These are phyloP conservation scores for Solanum hybrid DNA, from an alignment of 305 asterid species.

Conservation along the genomic window DNA sequence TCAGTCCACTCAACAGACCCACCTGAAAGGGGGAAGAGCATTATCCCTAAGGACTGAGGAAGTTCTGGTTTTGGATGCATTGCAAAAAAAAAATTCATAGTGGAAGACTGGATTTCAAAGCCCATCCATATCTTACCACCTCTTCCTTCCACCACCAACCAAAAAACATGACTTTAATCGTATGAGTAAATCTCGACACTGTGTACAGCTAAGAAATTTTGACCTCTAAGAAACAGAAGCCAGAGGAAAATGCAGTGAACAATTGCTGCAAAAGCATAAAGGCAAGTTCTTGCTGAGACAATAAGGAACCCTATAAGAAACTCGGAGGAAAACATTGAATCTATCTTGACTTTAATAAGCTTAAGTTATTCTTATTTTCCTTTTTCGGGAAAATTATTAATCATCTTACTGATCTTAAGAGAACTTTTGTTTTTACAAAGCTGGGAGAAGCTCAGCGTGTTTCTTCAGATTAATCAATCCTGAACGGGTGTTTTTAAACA, in stretches of 20 bases:
- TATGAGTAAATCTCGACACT: conserved; percentile 9
- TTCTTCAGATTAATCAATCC: not conserved
- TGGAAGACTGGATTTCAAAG: conserved; percentile 46
- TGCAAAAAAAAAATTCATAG: conserved; percentile 24
- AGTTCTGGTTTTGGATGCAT: conserved; percentile 32
- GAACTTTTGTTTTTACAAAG: not conserved
- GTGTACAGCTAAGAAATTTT: conserved; percentile 3
- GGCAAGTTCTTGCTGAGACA: conserved; percentile 8
- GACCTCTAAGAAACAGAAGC: not conserved
- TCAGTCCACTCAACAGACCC: conserved; percentile 52
- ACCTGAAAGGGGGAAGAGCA: conserved; percentile 26
- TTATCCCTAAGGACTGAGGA: conserved; percentile 28
- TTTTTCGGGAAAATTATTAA: not conserved
- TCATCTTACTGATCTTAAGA: not conserved
- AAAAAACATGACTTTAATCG: conserved; percentile 17
- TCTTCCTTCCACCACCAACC: conserved; percentile 44
- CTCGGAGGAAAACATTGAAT: not conserved
- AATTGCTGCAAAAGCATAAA: not conserved
- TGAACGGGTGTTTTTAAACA: not conserved
- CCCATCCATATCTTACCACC: conserved; percentile 39
- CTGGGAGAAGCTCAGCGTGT: not conserved
- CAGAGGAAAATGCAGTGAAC: not conserved
- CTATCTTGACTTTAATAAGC: not conserved
- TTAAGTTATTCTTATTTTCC: not conserved
- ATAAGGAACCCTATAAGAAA: not conserved